Evolutionary conservation across 1,284 basidiomycete genomes (phyloP), one percentile per base, ranked within the genome.

Genomic region (Fomitopsis schrenkii): DNA sequence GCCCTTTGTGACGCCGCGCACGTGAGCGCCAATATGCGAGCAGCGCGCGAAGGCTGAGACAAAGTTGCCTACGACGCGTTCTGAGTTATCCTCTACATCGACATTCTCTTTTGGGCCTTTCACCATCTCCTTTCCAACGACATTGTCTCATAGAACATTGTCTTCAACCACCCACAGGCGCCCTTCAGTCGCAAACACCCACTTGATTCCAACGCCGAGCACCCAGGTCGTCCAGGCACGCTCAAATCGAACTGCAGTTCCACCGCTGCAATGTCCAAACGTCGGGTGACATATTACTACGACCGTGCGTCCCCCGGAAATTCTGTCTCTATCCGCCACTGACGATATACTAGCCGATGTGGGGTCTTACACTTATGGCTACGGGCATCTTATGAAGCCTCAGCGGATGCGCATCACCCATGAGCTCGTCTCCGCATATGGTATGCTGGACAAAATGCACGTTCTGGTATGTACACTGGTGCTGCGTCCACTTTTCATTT

Each of bases 361-460:
- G 30, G 93, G 93, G 17, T 82, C 88, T 36, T 94, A 87, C 70
- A 93, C 91, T 14, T 97, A 96, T 73, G 94, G 94, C 53, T 80
- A 91, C 42, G 90, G 90, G 2, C 94, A 97, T 69, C 91, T 91
- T 41, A 97, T 98, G 94, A 97, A 97, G 75, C 96, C 96, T 0
- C 94, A 96, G 72, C 83, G 95, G 53, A 95, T 97, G 79, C 84
- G 90, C 50, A 91, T 98, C 76, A 93, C 96, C 0, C 95, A 98
- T 74, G 94, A 97, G 69, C 81, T 99, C 59, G 87, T 98, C 55
- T 84, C 88, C 35, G 93, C 93, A 57, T 98, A 98, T 68, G 91
- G 89, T 14, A 91, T 99, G 84, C 80, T 96, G 42, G 86, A 87
- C 64, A 87, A 91, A 75, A 97, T 98, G 95, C 90, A 96, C 70